Evolutionary conservation across 1,284 basidiomycete genomes (phyloP).

Genomic region (Laetiporus sulphureus): DNA sequence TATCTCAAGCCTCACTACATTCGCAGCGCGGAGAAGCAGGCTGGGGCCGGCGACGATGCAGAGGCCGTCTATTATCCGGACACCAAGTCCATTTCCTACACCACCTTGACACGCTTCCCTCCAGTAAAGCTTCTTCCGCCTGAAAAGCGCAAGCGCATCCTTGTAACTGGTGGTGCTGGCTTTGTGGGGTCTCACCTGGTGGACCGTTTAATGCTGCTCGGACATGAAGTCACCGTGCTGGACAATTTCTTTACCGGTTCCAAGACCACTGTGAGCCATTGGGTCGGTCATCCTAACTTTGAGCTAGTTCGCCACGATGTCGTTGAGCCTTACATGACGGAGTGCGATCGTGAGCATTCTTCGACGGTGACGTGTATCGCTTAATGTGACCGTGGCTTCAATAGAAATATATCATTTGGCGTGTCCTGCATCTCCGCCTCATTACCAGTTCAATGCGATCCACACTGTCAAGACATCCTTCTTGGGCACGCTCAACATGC

Average conservation of each 20-base stretch:
- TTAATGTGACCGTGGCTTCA: not conserved
- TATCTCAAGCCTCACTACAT: constrained; percentile 83
- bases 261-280: constrained; percentile 90
- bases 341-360: constrained; percentile 78
- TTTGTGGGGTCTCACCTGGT: constrained; percentile 98
- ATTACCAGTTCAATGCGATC: constrained; percentile 93
- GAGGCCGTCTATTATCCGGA: constrained; percentile 81
- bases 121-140: constrained; percentile 85
- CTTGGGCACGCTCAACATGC: constrained; percentile 96
- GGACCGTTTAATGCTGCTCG: constrained; percentile 94
- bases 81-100: constrained; percentile 80
- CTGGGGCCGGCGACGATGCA: constrained; percentile 55
- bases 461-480: constrained; percentile 99
- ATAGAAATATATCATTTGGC: constrained; percentile 95
- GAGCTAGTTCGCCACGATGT: constrained; percentile 97
- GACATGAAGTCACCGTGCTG: constrained; percentile 95
- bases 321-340: constrained; percentile 93
- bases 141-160: constrained; percentile 77
- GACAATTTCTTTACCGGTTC: constrained; percentile 99
- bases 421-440: constrained; percentile 92
- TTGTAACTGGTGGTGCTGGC: constrained; percentile 94
- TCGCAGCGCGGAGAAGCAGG: constrained; percentile 32
- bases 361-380: not conserved
- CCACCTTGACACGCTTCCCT: constrained; percentile 84
- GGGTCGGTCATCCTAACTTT: constrained; percentile 97